Evolutionary conservation across 129 eudicot genomes (phyloP), one percentile per base, ranked within the genome.

Genomic region (Scalesia atractyloides): DNA sequence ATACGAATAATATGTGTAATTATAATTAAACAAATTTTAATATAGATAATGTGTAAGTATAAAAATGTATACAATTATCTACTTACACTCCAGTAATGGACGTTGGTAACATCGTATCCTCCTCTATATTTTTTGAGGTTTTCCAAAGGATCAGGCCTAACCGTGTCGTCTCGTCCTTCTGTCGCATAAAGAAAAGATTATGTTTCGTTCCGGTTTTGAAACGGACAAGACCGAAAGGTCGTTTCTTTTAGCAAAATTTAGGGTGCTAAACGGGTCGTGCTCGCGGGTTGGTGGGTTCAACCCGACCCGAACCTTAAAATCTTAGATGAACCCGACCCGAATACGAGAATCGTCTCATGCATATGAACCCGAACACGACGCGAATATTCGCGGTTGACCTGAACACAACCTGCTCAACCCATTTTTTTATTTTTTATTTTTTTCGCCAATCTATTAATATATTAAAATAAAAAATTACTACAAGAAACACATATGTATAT

Each of bases 41-140:
- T 41, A 8, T 41, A 41, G 1, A 41, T 41, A 8, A 41, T 41
- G 2, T 41, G 46, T 5, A 7, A 9, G 0, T 9, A 41, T 9
- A 41, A 41, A 39, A 39, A 56, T 14, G 20, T 19, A 9, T 19
- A 19, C 6, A 56, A 9, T 56, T 5, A 24, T n/a, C 17, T 52
- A 77, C 98, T 85, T 84, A 92, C 98, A 83, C 96, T 92, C 98
- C 98, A 92, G 41, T 92, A 92, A 74, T 92, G 95, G 64, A 74
- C 68, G 73, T 92, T 84, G 64, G 88, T 89, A 64, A 92, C 81
- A 70, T 92, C 88, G 69, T 87, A 92, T 39, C 96, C 92, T 49
- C 90, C 98, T 68, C 86, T 87, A 74, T 92, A 92, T 70, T 87
- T 87, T 78, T 51, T 85, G 51, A 92, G 81, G 36, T 69, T 52